A percentile compares a stretch with the other conserved stretches of the same genome.
Evolutionary conservation across 805 yeast genomes (phyloP).

Genomic region (Pichia rugopelliculosa): DNA sequence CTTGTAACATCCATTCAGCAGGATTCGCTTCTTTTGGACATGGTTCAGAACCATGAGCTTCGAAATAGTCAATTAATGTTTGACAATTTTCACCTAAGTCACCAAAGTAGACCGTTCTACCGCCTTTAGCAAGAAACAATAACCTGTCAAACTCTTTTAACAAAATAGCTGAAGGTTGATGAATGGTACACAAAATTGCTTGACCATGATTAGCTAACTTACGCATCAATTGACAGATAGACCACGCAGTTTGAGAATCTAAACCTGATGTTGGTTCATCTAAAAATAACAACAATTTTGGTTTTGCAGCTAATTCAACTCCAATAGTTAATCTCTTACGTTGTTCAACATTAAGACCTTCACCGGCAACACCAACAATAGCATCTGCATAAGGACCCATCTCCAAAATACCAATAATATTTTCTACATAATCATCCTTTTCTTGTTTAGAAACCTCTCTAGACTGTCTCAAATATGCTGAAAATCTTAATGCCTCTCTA

Average conservation of each 20-base stretch:
- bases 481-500: conserved; percentile 40
- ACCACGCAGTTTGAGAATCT: conserved; percentile 55
- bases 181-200: conserved; percentile 51
- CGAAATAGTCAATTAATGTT: conserved; percentile 40
- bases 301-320: conserved; percentile 47
- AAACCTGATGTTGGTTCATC: conserved; percentile 55
- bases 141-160: conserved; percentile 35
- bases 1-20: conserved; percentile 68
- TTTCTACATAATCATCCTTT: conserved; percentile 38
- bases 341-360: conserved; percentile 49
- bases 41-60: conserved; percentile 52
- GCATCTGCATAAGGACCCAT: conserved; percentile 48
- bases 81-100: conserved; percentile 42
- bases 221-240: conserved; percentile 44
- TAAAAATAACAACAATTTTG: conserved; percentile 42
- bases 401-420: conserved; percentile 31
- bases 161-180: conserved; percentile 42
- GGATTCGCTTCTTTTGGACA: conserved; percentile 61
- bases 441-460: conserved; percentile 36
- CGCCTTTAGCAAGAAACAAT: conserved; percentile 41
- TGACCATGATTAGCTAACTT: conserved; percentile 46
- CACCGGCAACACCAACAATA: conserved; percentile 38
- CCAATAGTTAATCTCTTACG: conserved; percentile 47
- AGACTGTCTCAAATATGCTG: conserved; percentile 42
- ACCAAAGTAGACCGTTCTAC: conserved; percentile 48